Evolutionary conservation across 2,329 filamentous ascomycete genomes (phyloP).

Genomic region (Chaetomium globosum): DNA sequence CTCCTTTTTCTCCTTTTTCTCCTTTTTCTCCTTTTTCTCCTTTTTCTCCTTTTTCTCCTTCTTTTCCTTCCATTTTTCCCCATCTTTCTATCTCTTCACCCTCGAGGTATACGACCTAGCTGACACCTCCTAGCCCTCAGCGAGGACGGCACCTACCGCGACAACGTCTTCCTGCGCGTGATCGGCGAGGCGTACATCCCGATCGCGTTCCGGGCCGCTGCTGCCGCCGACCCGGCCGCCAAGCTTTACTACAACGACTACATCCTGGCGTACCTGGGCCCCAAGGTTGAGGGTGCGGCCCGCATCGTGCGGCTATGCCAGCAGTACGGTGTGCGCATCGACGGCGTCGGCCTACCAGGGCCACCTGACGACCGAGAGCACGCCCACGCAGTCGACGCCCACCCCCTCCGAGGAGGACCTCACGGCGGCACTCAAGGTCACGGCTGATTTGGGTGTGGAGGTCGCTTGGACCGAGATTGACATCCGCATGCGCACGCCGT

Average conservation of each 20-base stretch:
- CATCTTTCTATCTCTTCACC: neutral
- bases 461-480: constrained; percentile 3
- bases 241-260: constrained; percentile 41
- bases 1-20: neutral
- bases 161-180: constrained; percentile 52
- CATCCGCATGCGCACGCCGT: constrained; percentile 3
- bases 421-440: neutral
- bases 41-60: neutral
- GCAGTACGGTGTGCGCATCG: neutral
- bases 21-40: neutral
- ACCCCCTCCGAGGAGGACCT: neutral
- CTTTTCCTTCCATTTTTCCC: neutral
- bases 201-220: constrained; percentile 54
- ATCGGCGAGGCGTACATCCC: constrained; percentile 56
- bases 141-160: constrained; percentile 54
- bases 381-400: neutral
- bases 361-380: neutral
- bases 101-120: too few species aligned
- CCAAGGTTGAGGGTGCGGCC: neutral
- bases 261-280: constrained; percentile 8
- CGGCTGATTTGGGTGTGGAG: neutral
- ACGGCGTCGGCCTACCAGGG: constrained; percentile 3
- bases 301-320: neutral
- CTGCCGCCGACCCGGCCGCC: constrained; percentile 50
- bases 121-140: constrained; percentile 46